phyloP scores from a whole-genome alignment of 495 filamentous ascomycete species.

The Barbatosphaeria neglecta region DNA sequence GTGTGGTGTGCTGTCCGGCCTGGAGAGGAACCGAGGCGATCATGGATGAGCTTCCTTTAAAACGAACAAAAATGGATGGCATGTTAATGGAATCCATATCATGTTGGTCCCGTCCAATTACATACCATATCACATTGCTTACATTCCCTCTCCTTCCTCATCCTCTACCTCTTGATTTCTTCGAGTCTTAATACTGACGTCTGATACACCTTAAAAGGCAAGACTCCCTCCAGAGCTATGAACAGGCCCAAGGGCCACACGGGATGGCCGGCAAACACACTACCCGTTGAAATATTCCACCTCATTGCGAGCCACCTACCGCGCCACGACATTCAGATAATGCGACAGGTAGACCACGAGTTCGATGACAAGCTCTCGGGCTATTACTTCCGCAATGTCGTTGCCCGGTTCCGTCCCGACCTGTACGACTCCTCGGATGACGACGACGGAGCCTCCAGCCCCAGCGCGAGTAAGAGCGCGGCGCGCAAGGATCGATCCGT shows the following conservation, averaged over 20 bases:
- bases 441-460: slow-evolving; percentile 7
- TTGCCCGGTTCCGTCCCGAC: slow-evolving; percentile 42
- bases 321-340: slow-evolving; percentile 31
- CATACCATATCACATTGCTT: neutral
- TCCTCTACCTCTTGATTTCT: too few relatives aligned
- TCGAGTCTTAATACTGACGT: too few relatives aligned
- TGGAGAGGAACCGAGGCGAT: neutral
- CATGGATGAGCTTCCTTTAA: neutral
- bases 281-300: slow-evolving; percentile 43
- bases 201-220: too few relatives aligned
- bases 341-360: slow-evolving; percentile 44
- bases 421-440: slow-evolving; percentile 31
- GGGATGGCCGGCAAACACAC: slow-evolving; percentile 21
- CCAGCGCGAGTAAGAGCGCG: neutral
- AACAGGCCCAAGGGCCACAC: neutral
- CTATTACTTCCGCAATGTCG: slow-evolving; percentile 33
- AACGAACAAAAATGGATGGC: neutral
- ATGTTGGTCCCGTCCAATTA: too few relatives aligned
- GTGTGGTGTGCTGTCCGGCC: too few relatives aligned
- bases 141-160: too few relatives aligned
- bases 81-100: too few relatives aligned
- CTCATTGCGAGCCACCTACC: slow-evolving; percentile 31
- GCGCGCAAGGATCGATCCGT: neutral
- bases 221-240: neutral
- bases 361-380: slow-evolving; percentile 10